Evolutionary conservation across 176 grass and related monocot species (phyloP), one percentile per base, ranked within the genome.

Genomic region (Avena insularis): DNA sequence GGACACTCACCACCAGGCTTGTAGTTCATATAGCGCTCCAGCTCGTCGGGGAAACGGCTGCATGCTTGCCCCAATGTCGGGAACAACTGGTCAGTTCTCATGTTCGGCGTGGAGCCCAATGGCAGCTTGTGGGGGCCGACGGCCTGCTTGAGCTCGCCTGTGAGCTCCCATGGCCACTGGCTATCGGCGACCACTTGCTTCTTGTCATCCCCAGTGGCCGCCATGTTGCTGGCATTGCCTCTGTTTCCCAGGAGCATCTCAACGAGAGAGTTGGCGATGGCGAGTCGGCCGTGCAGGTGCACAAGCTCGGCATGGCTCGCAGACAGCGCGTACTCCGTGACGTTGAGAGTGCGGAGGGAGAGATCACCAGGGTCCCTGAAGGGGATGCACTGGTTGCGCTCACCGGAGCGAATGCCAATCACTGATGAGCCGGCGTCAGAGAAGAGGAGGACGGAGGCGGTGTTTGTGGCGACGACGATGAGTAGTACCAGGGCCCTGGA

Each of bases 231-330:
- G 21, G 12, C 49, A 25, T 11, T 25, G 12, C 56, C 75, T 6
- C 51, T 60, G 21, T 81, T 79, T 13, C 10, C 57, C 72, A 92
- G 80, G 71, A 97, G 89, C 4, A 90, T 90, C 31, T 84, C 68
- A n/a, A 96, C 87, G 23, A 96, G 89, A 62, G 83, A 83, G 70
- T 88, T 96, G 20, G 89, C 87, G 25, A 71, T 85, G 51, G 67
- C n/a, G 53, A 94, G 80, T 43, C 76, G 92, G 19, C 13, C 71
- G 36, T 72, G 62, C 80, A 97, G 92, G 35, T 70, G 86, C 0
- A 53, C 36, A 33, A 91, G 86, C 59, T 92, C 53, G 29, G 6
- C 35, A 19, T 79, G 86, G 72, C 65, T 77, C 20, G 68, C 86
- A 21, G 45, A 27, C 51, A 97, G 88, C 35, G 54, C 55, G 31